Percentiles rank a stretch among this genome's conserved stretches.
These are phyloP conservation scores for Globisporangium rhizosaccharum DNA, from an alignment of 352 stramenopile species.

Conservation along the genomic window DNA sequence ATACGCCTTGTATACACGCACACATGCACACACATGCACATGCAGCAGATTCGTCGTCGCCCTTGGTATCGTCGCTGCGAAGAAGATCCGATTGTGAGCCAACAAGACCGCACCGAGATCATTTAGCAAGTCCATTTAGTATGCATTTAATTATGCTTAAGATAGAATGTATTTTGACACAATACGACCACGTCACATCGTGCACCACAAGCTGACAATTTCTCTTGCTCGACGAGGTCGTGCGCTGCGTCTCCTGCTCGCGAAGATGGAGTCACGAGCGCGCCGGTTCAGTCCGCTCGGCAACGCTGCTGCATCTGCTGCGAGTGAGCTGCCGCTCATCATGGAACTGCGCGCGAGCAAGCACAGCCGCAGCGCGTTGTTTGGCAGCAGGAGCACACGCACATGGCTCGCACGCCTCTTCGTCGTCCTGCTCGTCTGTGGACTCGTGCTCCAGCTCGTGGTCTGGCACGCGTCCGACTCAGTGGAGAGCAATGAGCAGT, in stretches of 20 bases:
- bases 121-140: too few relatives aligned
- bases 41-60: not conserved
- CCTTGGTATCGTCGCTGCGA: not conserved
- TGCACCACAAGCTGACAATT: too few relatives aligned
- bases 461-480: slow-evolving; percentile 26
- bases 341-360: not conserved
- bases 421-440: slow-evolving; percentile 28
- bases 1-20: not conserved
- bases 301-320: slow-evolving; percentile 8
- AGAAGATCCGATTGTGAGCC: too few relatives aligned
- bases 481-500: not conserved
- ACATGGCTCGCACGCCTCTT: slow-evolving; percentile 37
- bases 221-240: not conserved
- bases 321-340: slow-evolving; percentile 8
- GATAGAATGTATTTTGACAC: too few relatives aligned
- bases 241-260: not conserved
- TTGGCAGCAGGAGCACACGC: slow-evolving; percentile 17
- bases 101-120: too few relatives aligned
- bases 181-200: too few relatives aligned
- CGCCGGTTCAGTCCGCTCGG: slow-evolving; percentile 19
- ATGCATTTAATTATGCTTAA: too few relatives aligned
- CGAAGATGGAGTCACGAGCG: slow-evolving; percentile 41
- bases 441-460: slow-evolving; percentile 41
- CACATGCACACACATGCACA: not conserved
- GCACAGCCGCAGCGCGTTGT: not conserved